Percentiles rank a stretch among this genome's conserved stretches.
Evolutionary conservation across 2,329 filamentous ascomycete genomes (phyloP).

Genomic region (Aureobasidium zeae): DNA sequence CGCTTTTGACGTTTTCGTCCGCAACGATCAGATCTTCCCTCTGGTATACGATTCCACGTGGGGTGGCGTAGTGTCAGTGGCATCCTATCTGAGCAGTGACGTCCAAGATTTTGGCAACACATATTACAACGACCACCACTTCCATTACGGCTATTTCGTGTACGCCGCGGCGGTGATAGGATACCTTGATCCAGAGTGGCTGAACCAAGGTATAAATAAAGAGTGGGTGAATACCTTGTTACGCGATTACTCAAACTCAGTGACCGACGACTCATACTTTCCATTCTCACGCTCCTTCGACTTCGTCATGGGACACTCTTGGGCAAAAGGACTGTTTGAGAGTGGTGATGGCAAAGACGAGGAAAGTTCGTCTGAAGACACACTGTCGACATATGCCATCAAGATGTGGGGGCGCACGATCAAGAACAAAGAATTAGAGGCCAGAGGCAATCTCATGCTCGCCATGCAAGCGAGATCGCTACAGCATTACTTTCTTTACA

Average conservation of each 20-base stretch:
- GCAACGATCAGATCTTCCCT: constrained; percentile 37
- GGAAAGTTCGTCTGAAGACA: constrained; percentile 85
- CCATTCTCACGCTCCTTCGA: constrained; percentile 79
- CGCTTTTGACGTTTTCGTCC: constrained; percentile 40
- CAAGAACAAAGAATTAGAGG: constrained; percentile 71
- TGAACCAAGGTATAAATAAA: constrained; percentile 52
- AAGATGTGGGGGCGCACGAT: constrained; percentile 87
- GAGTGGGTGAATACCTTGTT: constrained; percentile 76
- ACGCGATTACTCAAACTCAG: constrained; percentile 75
- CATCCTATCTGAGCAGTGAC: constrained; percentile 68
- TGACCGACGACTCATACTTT: constrained; percentile 60
- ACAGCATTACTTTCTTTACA: constrained; percentile 74
- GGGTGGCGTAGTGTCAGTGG: constrained; percentile 72
- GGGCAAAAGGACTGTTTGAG: constrained; percentile 65
- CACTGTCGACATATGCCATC: constrained; percentile 74
- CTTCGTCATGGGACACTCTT: constrained; percentile 75
- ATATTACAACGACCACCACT: constrained; percentile 62
- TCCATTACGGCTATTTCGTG: constrained; percentile 75
- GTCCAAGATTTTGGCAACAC: constrained; percentile 84
- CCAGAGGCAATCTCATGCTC: constrained; percentile 72
- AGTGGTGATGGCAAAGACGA: constrained; percentile 68
- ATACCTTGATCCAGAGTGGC: constrained; percentile 66
- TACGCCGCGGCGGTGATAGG: constrained; percentile 77
- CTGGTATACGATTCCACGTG: constrained; percentile 52
- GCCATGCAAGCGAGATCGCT: constrained; percentile 66